Conservation (phyloP, 129 eudicot genomes). For the Saussurea involucrata region DNA sequence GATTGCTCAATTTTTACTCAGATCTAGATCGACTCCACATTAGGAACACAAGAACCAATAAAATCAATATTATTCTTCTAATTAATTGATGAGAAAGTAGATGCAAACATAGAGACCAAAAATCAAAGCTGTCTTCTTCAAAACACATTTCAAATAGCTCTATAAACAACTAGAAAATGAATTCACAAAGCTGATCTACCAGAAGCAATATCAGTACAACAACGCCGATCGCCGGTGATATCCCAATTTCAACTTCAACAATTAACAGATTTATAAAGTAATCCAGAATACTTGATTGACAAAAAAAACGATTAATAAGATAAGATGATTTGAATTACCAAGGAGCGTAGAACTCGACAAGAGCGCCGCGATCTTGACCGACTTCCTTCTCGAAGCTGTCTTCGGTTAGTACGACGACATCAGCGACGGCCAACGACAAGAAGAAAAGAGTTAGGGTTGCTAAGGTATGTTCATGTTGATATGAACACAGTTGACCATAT, state of each 20-base stretch:
- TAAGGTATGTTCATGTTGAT: no score
- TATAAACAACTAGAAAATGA: conserved; percentile 1
- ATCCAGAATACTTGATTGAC: conserved; percentile 7
- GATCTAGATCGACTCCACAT: no score
- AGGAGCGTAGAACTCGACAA: conserved; percentile 98
- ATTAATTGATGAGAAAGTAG: no score
- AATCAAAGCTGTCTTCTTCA: not conserved
- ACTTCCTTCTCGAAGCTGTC: conserved; percentile 91
- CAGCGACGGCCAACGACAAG: conserved; percentile 52
- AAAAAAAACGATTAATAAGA: not conserved
- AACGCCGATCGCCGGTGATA: not conserved
- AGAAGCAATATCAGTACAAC: not conserved
- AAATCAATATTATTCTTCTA: no score
- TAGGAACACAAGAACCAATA: no score
- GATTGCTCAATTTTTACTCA: no score
- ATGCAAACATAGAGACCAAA: not conserved
- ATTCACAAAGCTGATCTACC: not conserved
- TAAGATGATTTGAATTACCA: conserved; percentile 43
- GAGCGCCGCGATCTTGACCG: conserved; percentile 94
- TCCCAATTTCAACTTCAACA: conserved; percentile 7
- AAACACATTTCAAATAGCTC: conserved; percentile 3
- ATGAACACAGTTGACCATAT: no score
- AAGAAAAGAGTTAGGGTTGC: conserved; percentile 41
- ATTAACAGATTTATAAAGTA: not conserved
- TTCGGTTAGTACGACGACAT: conserved; percentile 76